These are phyloP conservation scores for Leucocoprinus leucothites DNA, from an alignment of 768 basidiomycete genomes.

Conservation along the genomic window DNA sequence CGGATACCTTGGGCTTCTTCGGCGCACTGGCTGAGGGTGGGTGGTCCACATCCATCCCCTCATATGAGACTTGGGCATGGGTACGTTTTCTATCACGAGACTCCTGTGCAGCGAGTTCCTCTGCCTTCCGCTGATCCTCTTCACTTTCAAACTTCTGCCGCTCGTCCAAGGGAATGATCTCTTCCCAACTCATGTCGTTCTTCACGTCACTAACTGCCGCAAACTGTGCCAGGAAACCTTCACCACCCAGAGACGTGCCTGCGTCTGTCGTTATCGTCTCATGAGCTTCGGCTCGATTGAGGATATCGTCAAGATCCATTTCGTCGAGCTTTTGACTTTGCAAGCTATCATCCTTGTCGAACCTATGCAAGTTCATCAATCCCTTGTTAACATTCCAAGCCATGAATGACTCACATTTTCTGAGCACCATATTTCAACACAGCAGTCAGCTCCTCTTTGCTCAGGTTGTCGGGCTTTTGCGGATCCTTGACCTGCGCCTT, in stretches of 20 bases:
- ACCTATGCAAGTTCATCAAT: conserved; percentile 46
- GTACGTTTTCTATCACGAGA: conserved; percentile 77
- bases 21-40: conserved; percentile 55
- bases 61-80: conserved; percentile 85
- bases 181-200: conserved; percentile 99
- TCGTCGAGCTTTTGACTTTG: conserved; percentile 97
- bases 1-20: conserved; percentile 73
- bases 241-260: conserved; percentile 94
- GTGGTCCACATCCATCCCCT: conserved; percentile 90
- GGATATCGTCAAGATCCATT: conserved; percentile 98
- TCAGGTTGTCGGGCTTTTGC: conserved; percentile 77
- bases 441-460: conserved; percentile 95
- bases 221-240: conserved; percentile 93
- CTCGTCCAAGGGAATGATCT: conserved; percentile 94
- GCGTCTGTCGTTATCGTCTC: conserved; percentile 88
- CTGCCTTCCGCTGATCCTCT: conserved; percentile 65
- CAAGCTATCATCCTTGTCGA: conserved; percentile 92
- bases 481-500: conserved; percentile 68
- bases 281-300: conserved; percentile 95
- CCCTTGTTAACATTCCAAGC: no score
- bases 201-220: conserved; percentile 97
- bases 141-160: conserved; percentile 79
- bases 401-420: conserved; percentile 67
- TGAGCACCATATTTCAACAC: conserved; percentile 99
- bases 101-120: conserved; percentile 68